A percentile compares a stretch with the other conserved stretches of the same genome.
Conservation (phyloP, 192 early-diverging fungal genomes). For the Backusella circina region DNA sequence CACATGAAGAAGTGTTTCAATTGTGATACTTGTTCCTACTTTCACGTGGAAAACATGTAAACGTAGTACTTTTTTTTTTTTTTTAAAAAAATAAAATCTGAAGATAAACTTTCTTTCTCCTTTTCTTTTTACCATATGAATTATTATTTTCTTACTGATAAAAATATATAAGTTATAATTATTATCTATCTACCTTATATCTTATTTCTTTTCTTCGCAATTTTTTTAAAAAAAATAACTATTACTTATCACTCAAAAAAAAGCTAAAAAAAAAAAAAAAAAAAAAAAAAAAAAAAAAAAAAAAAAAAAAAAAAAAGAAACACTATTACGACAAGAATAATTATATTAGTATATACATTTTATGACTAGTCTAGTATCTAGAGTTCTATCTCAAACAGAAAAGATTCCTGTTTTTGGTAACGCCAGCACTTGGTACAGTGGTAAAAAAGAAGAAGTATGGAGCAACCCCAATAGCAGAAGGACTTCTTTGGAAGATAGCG, state of each 20-base stretch:
- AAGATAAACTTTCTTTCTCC: conserved; percentile 7
- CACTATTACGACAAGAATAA: neutral
- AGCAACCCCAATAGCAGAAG: neutral
- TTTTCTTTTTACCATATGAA: conserved; percentile 6
- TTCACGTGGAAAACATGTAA: conserved; percentile 10
- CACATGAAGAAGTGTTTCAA: conserved; percentile 12
- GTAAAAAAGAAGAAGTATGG: neutral
- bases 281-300: neutral
- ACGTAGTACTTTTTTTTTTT: neutral
- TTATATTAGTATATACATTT: neutral
- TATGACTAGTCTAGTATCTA: conserved; percentile 8
- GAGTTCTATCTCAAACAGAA: conserved; percentile 15
- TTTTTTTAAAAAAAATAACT: neutral
- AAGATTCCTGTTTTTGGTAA: conserved; percentile 7
- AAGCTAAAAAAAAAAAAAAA: neutral
- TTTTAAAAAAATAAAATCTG: conserved; percentile 1
- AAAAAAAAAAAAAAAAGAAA: neutral
- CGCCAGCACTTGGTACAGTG: neutral
- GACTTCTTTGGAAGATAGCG: neutral
- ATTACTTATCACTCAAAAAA: neutral
- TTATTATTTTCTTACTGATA: neutral
- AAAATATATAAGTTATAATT: neutral
- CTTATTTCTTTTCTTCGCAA: neutral
- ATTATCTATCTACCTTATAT: neutral
- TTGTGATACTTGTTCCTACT: neutral